phyloP scores from a whole-genome alignment of 2,329 filamentous ascomycete genomes.

The Sporothrix brunneoviolacea region DNA sequence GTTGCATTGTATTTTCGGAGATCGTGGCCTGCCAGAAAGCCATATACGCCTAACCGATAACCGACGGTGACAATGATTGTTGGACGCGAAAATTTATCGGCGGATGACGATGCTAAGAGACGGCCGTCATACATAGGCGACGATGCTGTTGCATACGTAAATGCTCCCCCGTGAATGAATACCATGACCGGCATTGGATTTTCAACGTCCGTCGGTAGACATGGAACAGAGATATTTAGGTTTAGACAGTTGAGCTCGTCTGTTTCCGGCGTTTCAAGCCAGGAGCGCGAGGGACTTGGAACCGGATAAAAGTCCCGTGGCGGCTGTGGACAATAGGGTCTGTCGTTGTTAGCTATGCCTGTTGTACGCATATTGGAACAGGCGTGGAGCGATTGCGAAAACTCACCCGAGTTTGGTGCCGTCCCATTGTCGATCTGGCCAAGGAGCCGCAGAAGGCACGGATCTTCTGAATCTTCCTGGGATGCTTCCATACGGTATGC shows the following conservation, averaged over 20 bases:
- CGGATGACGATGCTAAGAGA: slow-evolving; percentile 1
- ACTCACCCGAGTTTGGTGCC: slow-evolving; percentile 15
- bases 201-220: background rate
- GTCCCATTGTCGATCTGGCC: slow-evolving; percentile 5
- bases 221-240: slow-evolving; percentile 15
- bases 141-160: slow-evolving; percentile 4
- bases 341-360: too few relatives aligned
- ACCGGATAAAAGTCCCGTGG: slow-evolving; percentile 16
- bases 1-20: background rate
- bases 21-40: slow-evolving; percentile 34
- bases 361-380: too few relatives aligned
- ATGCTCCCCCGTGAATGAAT: slow-evolving; percentile 15
- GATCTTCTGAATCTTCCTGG: slow-evolving; percentile 14
- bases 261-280: slow-evolving; percentile 3
- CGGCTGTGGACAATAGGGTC: slow-evolving; percentile 14
- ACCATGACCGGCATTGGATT: slow-evolving; percentile 10
- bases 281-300: slow-evolving; percentile 6
- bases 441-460: background rate
- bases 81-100: background rate
- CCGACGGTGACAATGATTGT: slow-evolving; percentile 24
- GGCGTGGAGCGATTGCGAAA: too few relatives aligned
- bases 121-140: slow-evolving; percentile 15
- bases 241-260: slow-evolving; percentile 13
- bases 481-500: slow-evolving; percentile 12
- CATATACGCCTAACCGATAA: slow-evolving; percentile 33